phyloP scores from a whole-genome alignment of 2,329 filamentous ascomycete species.

The Thelonectria blattea region DNA sequence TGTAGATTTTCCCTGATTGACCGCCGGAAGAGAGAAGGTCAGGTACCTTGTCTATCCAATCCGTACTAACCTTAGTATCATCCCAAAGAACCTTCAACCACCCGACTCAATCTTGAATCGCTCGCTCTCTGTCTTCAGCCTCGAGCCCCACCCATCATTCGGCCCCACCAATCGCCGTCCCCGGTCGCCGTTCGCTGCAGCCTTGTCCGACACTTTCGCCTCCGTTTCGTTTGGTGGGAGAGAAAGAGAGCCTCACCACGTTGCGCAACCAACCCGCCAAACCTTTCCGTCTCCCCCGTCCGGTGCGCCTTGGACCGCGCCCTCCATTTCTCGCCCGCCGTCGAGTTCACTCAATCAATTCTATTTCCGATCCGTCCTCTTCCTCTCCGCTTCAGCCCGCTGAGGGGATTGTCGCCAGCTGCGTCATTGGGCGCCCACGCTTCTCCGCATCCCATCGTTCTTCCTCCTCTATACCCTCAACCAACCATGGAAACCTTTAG shows the following conservation, averaged over 20 bases:
- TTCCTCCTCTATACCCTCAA: conserved; percentile 8
- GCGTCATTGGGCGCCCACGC: conserved; percentile 34
- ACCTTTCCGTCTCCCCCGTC: conserved; percentile 12
- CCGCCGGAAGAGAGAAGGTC: too few species aligned
- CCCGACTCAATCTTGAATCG: background rate
- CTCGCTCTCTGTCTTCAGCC: background rate
- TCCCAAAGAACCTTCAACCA: too few species aligned
- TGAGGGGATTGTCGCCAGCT: conserved; percentile 24
- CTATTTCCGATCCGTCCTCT: background rate
- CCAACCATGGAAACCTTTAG: conserved; percentile 82
- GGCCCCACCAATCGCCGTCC: conserved; percentile 13
- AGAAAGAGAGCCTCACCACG: conserved; percentile 39
- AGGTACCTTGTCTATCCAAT: too few species aligned
- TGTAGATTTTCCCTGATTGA: background rate
- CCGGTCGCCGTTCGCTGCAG: background rate
- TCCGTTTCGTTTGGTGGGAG: background rate
- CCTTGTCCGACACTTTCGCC: background rate
- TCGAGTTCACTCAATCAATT: background rate
- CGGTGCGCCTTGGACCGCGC: conserved; percentile 13
- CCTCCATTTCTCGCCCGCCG: background rate
- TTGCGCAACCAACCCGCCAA: conserved; percentile 30
- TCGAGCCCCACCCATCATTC: background rate
- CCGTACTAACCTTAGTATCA: too few species aligned
- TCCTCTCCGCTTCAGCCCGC: background rate
- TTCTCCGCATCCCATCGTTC: conserved; percentile 7